Conservation (phyloP, 2,329 filamentous ascomycete species). For the Blastomyces silverae region DNA sequence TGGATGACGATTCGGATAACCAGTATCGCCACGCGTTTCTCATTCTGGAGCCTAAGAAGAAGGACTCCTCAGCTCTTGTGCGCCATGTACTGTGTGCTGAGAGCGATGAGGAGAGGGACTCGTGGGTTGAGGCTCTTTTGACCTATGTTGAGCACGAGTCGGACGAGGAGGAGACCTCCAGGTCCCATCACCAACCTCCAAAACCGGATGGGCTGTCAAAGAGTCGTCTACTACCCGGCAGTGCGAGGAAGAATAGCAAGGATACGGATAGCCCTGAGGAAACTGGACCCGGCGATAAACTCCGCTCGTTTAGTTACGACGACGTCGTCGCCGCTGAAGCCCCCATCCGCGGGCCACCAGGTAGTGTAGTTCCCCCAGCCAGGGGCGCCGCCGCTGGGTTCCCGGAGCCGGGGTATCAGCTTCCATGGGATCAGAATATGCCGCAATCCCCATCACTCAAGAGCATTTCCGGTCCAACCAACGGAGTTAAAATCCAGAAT, state of each 20-base stretch:
- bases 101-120: slow-evolving; percentile 83
- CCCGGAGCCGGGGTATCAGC: slow-evolving; percentile 26
- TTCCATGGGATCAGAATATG: slow-evolving; percentile 30
- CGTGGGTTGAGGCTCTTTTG: slow-evolving; percentile 85
- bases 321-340: slow-evolving; percentile 53
- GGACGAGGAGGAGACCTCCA: slow-evolving; percentile 34
- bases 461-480: slow-evolving; percentile 76
- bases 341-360: slow-evolving; percentile 45
- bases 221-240: slow-evolving; percentile 25
- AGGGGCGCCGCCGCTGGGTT: slow-evolving; percentile 14
- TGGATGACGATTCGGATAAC: slow-evolving; percentile 69
- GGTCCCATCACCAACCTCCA: slow-evolving; percentile 20
- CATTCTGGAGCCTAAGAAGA: slow-evolving; percentile 91
- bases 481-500: slow-evolving; percentile 77
- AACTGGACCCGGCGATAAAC: slow-evolving; percentile 28
- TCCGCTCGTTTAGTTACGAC: slow-evolving; percentile 51
- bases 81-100: slow-evolving; percentile 94
- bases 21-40: slow-evolving; percentile 96
- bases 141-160: slow-evolving; percentile 77
- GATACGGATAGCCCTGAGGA: slow-evolving; percentile 38
- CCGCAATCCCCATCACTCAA: slow-evolving; percentile 38
- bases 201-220: slow-evolving; percentile 22
- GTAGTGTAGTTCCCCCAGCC: slow-evolving; percentile 32
- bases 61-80: slow-evolving; percentile 79
- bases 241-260: slow-evolving; percentile 28